Evolutionary conservation across 2,329 filamentous ascomycete species (phyloP), one percentile per base, ranked within the genome.

Genomic region (Aspergillus glaucus): DNA sequence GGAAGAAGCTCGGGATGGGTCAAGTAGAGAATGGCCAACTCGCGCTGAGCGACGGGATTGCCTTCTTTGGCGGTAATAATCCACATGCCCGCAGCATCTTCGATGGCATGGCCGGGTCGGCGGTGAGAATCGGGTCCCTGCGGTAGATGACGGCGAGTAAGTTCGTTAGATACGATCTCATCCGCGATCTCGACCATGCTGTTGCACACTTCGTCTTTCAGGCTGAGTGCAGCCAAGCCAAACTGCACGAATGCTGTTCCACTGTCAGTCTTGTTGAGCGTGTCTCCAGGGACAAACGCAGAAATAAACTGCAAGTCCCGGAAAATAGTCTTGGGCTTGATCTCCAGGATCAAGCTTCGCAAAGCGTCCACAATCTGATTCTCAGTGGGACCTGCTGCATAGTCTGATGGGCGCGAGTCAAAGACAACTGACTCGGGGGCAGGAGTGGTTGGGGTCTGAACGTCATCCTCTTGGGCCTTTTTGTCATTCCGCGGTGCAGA

Each of bases 31-130:
- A 95, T 87, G 1, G 88, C 93, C 14, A 98, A 79, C 70, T 98
- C 93, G 45, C 93, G 84, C 72, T 97, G 91, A 4, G 92, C 91
- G 10, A 88, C 87, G 0, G 90, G 79, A 52, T 91, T 83, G 36
- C 92, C 91, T 70, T 98, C 93, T 65, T 91, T 93, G 14, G 93
- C 93, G 1, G 91, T 92, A 63, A 96, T 93, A 53, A 88, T 86
- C 77, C 88, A 89, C 84, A 97, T 93, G 57, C 80, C 82, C 2
- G 87, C 91, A 0, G 90, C 92, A 64, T 96, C 89, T 43, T 83
- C 79, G 48, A 83, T 65, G 22, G 62, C 60, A 54, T 66, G 57
- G 34, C 62, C 60, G 3, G 61, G 53, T 1, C 62, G 58, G 19
- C 60, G 54, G 32, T 61, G 60, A 50, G 62, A 62, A 28, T 66